Evolutionary conservation across 2,329 filamentous ascomycete species (phyloP), one percentile per base, ranked within the genome.

Genomic region (Cladophialophora exuberans): DNA sequence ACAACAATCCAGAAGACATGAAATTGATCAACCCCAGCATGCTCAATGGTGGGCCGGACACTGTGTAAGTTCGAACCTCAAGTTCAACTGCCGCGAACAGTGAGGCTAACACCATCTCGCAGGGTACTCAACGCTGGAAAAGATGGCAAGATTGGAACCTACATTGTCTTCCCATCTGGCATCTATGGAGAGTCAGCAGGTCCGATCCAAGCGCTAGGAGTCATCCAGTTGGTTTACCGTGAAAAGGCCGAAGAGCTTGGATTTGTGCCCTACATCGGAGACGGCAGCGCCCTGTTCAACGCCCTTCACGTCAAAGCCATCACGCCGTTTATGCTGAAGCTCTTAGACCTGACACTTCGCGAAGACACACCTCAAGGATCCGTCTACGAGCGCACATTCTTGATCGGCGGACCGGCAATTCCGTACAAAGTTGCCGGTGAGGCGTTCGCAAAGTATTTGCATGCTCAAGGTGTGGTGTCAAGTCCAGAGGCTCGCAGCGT

Each of bases 211-310:
- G 51, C 55, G 3, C 26, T 56, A 13, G 54, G 54, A 18, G 54
- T 57, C n/a, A 44, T 53, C 36, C 54, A 57, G 7, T 15, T 53
- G 15, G 22, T 57, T 13, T 57, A 28, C 41, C 48, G 49, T 2
- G 54, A 57, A 35, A 57, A 57, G 35, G 49, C 43, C n/a, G 28
- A 49, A 18, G 54, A 57, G 31, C 45, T 57, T 4, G 54, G 54
- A 30, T 57, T 57, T 23, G 44, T 57, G 25, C 54, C 54, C 10
- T 53, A 57, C 15, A 11, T 57, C 11, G 54, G 54, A n/a, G 42
- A 57, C 6, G 54, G 54, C n/a, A 57, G 22, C 26, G 31, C 54
- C n/a, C 13, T 57, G n/a, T 53, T 57, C 48, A 53, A 57, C 36
- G 28, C 20, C n/a, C 48, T 57, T 22, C 54, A 57, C n/a, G 45